A percentile compares a stretch with the other conserved stretches of the same genome.
These are phyloP conservation scores for Fusarium nodosum DNA, from an alignment of 2,329 filamentous ascomycete species.

Conservation along the genomic window DNA sequence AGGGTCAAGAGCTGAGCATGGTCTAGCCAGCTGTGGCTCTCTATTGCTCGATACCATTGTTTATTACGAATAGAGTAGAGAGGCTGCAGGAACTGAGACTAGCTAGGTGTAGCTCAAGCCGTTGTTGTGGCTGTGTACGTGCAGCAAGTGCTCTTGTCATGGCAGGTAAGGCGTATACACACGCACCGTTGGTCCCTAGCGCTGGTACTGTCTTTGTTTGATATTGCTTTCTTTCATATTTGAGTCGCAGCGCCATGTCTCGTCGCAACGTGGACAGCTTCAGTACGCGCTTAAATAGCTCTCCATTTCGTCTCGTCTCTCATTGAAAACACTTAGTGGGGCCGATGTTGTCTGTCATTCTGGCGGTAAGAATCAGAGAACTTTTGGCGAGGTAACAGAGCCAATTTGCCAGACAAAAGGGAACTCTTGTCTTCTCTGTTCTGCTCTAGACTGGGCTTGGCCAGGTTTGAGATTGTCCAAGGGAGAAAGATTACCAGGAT, in stretches of 20 bases:
- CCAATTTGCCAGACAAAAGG: slow-evolving; percentile 16
- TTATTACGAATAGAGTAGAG: slow-evolving; percentile 34
- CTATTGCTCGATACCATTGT: slow-evolving; percentile 31
- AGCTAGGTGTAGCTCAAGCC: slow-evolving; percentile 39
- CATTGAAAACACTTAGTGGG: slow-evolving; percentile 37
- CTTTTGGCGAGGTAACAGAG: slow-evolving; percentile 29
- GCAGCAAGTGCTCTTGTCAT: slow-evolving; percentile 22
- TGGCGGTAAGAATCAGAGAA: slow-evolving; percentile 33
- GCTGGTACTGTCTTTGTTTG: slow-evolving; percentile 37
- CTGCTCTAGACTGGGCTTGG: slow-evolving; percentile 29
- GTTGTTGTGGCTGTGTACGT: slow-evolving; percentile 41
- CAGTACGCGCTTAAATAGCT: slow-evolving; percentile 37
- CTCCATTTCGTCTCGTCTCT: slow-evolving; percentile 37
- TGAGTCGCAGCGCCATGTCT: slow-evolving; percentile 45
- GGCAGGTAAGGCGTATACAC: slow-evolving; percentile 23
- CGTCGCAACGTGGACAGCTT: slow-evolving; percentile 42
- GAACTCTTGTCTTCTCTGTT: slow-evolving; percentile 17
- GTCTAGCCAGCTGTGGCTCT: slow-evolving; percentile 20
- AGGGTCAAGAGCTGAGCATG: slow-evolving; percentile 38
- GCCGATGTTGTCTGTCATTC: slow-evolving; percentile 7
- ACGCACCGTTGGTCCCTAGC: slow-evolving; percentile 34
- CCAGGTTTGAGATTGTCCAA: slow-evolving; percentile 40
- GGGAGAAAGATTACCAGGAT: slow-evolving; percentile 39
- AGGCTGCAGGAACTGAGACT: slow-evolving; percentile 45
- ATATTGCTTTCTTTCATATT: slow-evolving; percentile 42